Conservation (phyloP, 331 rosid species). For the Malus hybrid region DNA sequence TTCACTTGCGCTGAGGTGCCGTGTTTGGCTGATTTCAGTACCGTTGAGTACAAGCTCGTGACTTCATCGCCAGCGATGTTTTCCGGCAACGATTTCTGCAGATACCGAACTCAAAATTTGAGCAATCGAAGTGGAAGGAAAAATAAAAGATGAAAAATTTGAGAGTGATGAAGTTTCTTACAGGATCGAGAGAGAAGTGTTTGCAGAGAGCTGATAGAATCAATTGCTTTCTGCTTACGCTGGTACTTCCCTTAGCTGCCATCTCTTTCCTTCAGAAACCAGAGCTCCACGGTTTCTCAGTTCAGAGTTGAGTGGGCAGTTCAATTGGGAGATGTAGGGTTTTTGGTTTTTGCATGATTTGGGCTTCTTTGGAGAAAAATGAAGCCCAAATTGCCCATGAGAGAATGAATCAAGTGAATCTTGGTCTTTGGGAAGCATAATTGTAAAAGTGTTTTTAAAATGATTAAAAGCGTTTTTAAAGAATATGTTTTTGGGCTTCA, state of each 20-base stretch:
- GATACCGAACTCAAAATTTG: conserved; percentile 8
- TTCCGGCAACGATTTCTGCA: conserved; percentile 47
- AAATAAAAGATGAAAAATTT: not conserved
- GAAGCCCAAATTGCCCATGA: not conserved
- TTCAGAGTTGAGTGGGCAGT: not conserved
- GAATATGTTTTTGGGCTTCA: too few species aligned
- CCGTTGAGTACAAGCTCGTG: conserved; percentile 38
- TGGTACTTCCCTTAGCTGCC: conserved; percentile 36
- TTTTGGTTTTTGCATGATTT: not conserved
- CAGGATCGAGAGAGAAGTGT: conserved; percentile 53
- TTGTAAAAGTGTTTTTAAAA: rapidly evolving
- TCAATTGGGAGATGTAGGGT: conserved; percentile 3
- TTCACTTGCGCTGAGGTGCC: conserved; percentile 28
- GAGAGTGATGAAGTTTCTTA: conserved; percentile 24
- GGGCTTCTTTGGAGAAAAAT: not conserved
- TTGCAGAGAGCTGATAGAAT: conserved; percentile 50
- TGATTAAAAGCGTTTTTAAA: rapidly evolving
- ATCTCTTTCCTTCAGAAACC: conserved; percentile 21
- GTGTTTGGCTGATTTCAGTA: conserved; percentile 26
- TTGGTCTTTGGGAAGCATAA: too few species aligned
- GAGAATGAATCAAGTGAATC: too few species aligned
- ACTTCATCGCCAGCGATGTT: conserved; percentile 35
- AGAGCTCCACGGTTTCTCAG: not conserved
- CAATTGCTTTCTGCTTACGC: conserved; percentile 33
- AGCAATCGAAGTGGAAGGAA: not conserved